phyloP scores from a whole-genome alignment of 306 rosid genomes.

The Malus sieversii region DNA sequence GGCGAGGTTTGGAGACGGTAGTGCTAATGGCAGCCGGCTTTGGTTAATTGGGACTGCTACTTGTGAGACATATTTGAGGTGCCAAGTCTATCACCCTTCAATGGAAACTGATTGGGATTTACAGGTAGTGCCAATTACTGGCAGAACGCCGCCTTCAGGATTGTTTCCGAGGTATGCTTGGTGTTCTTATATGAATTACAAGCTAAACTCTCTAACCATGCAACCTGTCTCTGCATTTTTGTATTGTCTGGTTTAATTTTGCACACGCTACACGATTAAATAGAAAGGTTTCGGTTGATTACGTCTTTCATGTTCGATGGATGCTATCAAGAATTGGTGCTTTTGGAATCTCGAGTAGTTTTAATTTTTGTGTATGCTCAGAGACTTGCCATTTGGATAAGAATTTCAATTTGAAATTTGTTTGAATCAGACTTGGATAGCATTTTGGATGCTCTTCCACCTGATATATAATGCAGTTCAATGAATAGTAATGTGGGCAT shows the following conservation, averaged over 20 bases:
- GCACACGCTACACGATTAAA: neutral
- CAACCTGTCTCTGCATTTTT: neutral
- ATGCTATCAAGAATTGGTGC: conserved; percentile 5
- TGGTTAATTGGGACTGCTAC: conserved; percentile 96
- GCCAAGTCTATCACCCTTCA: conserved; percentile 98
- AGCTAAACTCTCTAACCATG: neutral
- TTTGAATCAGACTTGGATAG: neutral
- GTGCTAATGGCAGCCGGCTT: conserved; percentile 21
- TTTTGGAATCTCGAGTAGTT: neutral
- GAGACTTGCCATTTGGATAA: neutral
- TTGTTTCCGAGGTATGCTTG: conserved; percentile 64
- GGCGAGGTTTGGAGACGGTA: conserved; percentile 46
- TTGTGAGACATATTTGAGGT: conserved; percentile 93
- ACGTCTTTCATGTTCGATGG: neutral
- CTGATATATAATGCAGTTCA: neutral
- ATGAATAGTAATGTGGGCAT: neutral
- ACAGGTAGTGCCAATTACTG: conserved; percentile 81
- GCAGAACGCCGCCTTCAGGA: conserved; percentile 53
- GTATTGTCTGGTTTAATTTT: neutral
- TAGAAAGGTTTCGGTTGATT: neutral
- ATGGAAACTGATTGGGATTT: conserved; percentile 99
- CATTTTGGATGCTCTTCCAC: neutral
- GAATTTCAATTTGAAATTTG: conserved; percentile 6
- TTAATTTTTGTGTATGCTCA: conserved; percentile 1
- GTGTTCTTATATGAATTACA: neutral